A percentile compares a stretch with the other conserved stretches of the same genome.
These are phyloP conservation scores for Colletotrichum tamarilloi DNA, from an alignment of 2,329 filamentous ascomycete species.

Conservation along the genomic window DNA sequence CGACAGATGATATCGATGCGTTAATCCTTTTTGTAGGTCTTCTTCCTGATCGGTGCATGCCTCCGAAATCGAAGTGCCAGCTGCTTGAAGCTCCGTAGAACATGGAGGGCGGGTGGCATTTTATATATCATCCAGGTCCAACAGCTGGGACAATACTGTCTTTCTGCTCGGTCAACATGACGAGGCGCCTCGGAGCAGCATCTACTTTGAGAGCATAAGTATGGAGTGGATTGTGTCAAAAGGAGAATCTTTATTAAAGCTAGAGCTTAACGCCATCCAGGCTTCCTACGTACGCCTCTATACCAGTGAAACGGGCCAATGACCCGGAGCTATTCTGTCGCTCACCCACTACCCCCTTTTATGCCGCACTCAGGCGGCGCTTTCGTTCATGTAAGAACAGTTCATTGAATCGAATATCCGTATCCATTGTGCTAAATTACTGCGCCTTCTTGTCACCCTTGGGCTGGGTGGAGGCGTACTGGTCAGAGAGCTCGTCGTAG, in stretches of 20 bases:
- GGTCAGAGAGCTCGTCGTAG: constrained; percentile 87
- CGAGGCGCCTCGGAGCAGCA: not conserved
- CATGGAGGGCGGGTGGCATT: not conserved
- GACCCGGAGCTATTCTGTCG: not conserved
- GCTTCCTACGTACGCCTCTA: not conserved
- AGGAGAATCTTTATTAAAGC: constrained; percentile 15
- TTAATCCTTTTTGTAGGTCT: no score
- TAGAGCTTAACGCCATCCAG: constrained; percentile 23
- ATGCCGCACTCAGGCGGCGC: not conserved
- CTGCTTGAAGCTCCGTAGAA: not conserved
- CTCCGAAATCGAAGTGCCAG: not conserved
- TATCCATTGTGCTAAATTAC: constrained; percentile 43
- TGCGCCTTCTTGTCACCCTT: constrained; percentile 69
- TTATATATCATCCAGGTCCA: not conserved
- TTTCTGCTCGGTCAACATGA: not conserved
- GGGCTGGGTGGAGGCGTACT: constrained; percentile 72
- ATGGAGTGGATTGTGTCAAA: not conserved
- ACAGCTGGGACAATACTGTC: not conserved
- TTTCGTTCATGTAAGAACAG: not conserved
- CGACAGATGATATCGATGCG: not conserved
- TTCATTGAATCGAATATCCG: not conserved
- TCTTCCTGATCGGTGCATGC: no score
- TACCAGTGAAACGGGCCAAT: not conserved
- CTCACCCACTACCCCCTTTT: not conserved
- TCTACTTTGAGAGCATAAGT: not conserved